These are phyloP conservation scores for Xerocomus spinulosus DNA, from an alignment of 768 basidiomycete species.

Conservation along the genomic window DNA sequence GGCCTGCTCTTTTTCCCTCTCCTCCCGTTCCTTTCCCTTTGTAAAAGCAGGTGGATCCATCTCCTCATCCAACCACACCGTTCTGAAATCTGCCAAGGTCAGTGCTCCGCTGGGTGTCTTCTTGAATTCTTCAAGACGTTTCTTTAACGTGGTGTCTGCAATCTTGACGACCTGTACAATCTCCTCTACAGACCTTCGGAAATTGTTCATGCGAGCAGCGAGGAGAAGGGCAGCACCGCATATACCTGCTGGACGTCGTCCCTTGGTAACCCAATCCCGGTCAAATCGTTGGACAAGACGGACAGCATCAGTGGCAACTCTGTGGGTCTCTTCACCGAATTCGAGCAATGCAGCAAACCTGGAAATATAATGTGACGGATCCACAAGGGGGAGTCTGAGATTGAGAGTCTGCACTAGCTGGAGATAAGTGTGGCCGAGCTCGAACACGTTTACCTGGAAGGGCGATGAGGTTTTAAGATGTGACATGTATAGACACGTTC, in stretches of 20 bases:
- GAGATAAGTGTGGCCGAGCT: conserved; percentile 93
- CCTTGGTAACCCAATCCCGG: conserved; percentile 96
- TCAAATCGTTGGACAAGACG: conserved; percentile 92
- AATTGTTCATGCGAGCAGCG: conserved; percentile 98
- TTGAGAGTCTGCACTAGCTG: conserved; percentile 88
- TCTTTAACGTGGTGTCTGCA: conserved; percentile 90
- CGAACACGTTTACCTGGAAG: conserved; percentile 89
- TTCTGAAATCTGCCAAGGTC: conserved; percentile 86
- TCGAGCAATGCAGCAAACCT: conserved; percentile 93
- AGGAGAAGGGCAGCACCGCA: conserved; percentile 94
- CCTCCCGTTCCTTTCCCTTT: conserved; percentile 68
- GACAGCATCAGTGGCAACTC: conserved; percentile 88
- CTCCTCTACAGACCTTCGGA: conserved; percentile 87
- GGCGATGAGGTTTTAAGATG: neutral
- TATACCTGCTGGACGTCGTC: conserved; percentile 93
- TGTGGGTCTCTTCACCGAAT: conserved; percentile 91
- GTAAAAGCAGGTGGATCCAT: conserved; percentile 89
- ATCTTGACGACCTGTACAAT: conserved; percentile 99
- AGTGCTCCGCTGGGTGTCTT: conserved; percentile 80
- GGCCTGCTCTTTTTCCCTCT: conserved; percentile 43
- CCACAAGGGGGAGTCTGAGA: conserved; percentile 81
- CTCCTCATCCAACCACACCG: conserved; percentile 87
- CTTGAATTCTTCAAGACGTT: conserved; percentile 92
- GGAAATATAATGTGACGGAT: conserved; percentile 94
- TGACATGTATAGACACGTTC: conserved; percentile 6